Conservation (phyloP, 495 filamentous ascomycete genomes). For the Trypethelium eluteriae region DNA sequence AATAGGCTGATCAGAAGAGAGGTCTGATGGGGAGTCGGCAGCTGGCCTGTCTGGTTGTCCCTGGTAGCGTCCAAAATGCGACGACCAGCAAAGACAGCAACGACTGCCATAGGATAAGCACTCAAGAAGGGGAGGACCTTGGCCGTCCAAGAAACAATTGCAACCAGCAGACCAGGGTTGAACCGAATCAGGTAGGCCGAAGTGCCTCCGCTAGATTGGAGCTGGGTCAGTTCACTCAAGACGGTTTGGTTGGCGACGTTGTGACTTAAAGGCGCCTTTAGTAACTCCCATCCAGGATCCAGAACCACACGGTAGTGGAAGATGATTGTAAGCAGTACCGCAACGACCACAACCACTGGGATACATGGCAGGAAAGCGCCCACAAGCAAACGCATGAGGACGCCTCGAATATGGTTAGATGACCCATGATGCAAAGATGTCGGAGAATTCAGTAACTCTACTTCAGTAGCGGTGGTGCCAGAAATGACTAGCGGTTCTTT, state of each 20-base stretch:
- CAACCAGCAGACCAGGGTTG: slow-evolving; percentile 7
- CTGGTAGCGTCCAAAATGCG: slow-evolving; percentile 10
- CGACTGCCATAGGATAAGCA: not conserved
- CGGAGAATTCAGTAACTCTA: not conserved
- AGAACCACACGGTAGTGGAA: slow-evolving; percentile 7
- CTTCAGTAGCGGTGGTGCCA: not conserved
- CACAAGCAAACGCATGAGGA: not conserved
- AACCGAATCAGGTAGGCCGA: slow-evolving; percentile 4
- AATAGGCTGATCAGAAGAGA: not conserved
- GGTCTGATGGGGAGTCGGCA: slow-evolving; percentile 9
- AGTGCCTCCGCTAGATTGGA: slow-evolving; percentile 9
- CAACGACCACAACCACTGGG: not conserved
- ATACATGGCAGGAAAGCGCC: slow-evolving; percentile 11
- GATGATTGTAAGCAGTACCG: slow-evolving; percentile 6
- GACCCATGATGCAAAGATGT: not conserved
- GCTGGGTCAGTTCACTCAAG: not conserved
- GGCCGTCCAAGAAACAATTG: slow-evolving; percentile 1
- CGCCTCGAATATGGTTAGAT: not conserved
- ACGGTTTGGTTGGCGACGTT: not conserved
- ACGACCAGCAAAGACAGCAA: slow-evolving; percentile 4
- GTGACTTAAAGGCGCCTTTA: not conserved
- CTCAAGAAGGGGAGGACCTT: slow-evolving; percentile 7
- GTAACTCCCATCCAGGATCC: slow-evolving; percentile 1
- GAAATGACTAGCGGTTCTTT: not conserved
- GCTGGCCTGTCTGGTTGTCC: not conserved